A percentile compares a stretch with the other conserved stretches of the same genome.
Evolutionary conservation across 1,284 basidiomycete species (phyloP).

Genomic region (Mycena citricolor): DNA sequence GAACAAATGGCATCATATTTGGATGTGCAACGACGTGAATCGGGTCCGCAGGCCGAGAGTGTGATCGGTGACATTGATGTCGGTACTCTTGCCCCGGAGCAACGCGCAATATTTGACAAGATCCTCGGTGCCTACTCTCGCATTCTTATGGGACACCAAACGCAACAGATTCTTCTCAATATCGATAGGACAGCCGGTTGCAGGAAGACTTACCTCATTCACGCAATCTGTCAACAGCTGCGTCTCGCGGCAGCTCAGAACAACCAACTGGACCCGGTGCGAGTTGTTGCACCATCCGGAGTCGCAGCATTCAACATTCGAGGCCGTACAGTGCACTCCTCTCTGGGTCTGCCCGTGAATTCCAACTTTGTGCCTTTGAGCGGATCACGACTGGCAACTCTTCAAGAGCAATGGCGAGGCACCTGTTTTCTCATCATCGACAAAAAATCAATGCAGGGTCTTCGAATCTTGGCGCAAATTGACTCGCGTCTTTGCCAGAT

Average conservation of each 20-base stretch:
- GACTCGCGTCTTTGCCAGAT: slow-evolving; percentile 20
- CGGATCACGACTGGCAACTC: slow-evolving; percentile 1
- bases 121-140: no score
- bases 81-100: slow-evolving; percentile 9
- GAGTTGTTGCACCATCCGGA: slow-evolving; percentile 18
- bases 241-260: not conserved
- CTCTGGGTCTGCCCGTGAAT: not conserved
- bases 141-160: slow-evolving; percentile 13
- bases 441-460: slow-evolving; percentile 27
- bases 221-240: slow-evolving; percentile 13
- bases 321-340: slow-evolving; percentile 3
- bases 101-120: slow-evolving; percentile 9
- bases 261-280: not conserved
- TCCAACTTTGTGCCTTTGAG: not conserved
- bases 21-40: slow-evolving; percentile 5
- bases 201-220: slow-evolving; percentile 14
- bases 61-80: no score
- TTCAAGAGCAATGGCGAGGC: slow-evolving; percentile 17
- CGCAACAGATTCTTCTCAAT: not conserved
- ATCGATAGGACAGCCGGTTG: slow-evolving; percentile 11
- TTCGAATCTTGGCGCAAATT: slow-evolving; percentile 8
- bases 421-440: slow-evolving; percentile 25
- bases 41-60: no score
- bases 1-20: slow-evolving; percentile 3
- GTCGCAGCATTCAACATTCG: slow-evolving; percentile 15